Base-by-base conservation (phyloP, 768 basidiomycete genomes). In the Albatrellus ellisii region DNA sequence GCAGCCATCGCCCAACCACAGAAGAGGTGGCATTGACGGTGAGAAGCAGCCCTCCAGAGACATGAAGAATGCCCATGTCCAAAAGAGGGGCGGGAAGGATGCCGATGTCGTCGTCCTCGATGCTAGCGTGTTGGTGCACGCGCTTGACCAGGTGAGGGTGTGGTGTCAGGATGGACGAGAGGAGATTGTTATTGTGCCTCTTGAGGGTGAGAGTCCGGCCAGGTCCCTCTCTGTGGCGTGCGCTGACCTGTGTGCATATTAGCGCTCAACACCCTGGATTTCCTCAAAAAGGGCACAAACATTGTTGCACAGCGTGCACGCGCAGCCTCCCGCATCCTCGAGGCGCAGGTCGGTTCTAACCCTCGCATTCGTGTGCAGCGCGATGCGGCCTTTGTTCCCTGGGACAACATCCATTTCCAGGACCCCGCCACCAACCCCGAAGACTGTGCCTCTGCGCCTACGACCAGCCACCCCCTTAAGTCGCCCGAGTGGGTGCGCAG, bases 251-350 rank as follows among this genome's bases (percentile, higher is more conserved):
- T 34, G 36, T 39, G 22, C 34, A 35, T 36, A 34, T 21, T 57
- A 94, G 90, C 83, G 7, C 69, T 95, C 21, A 92, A 90, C 54
- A 92, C 90, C 0, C 70, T 95, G 2, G 91, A 95, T 56, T 64
- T 92, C 2, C 72, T 94, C 54, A 95, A 95, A 72, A 95, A 94
- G 56, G 90, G 90, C 1, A 77, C 79, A 0, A 82, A 70, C 21
- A 62, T 73, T 0, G 69, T 89, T 9, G 87, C 90, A 0, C 75
- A 84, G 54, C 77, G 79, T 21, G 90, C 90, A 2, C 82, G 91
- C 17, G 69, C 80, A 0, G 91, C 90, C 10, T 89, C 90, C 9
- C 79, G 91, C 18, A 78, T 89, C 40, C 71, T 95, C 32, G 91
- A 95, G 58, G 77, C 79, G 1, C 81, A 87, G 59, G 85, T 90